Base-by-base conservation (phyloP, 306 rosid species). In the Gastrolobium villosum region DNA sequence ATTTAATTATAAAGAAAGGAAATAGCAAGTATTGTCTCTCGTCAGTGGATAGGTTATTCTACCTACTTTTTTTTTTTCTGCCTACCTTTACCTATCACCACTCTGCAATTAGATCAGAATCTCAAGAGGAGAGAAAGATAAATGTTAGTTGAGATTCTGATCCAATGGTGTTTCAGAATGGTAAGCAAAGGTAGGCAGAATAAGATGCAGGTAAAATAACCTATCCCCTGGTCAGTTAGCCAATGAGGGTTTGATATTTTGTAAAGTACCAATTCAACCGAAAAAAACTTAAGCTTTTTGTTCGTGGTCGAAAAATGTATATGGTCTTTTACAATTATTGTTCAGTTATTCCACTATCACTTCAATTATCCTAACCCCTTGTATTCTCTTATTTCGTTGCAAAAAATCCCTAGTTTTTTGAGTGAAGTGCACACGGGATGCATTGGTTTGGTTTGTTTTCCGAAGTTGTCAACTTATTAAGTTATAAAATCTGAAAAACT, bases 221-320 rank as follows among this genome's bases (percentile, higher is more conserved):
- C 26, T 20, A 20, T 20, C 26, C 26, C 69, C 48, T 14, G 37
- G 15, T 60, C 20, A 44, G 48, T 60, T 74, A 31, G 65, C 5
- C 77, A 54, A 10, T 26, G 64, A 68, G 32, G 31, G 13, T 49
- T 13, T 40, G 30, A 13, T 37, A 55, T 40, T 28, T 11, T 35
- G 34, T 44, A 41, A 41, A 56, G 78, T 43, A 74, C 30, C 46
- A 45, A 74, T 34, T 41, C 3, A 57, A 43, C 34, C 68, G 26
- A 20, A 36, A 45, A 74, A 44, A 15, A 49, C 48, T 34, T 69
- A 11, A 49, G 75, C n/a, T 32, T 32, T 49, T 20, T 6, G 48
- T n/a, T 63, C 48, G 31, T 37, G 46, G 30, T 34, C 44, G 4
- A 34, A 34, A 4, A 45, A 46, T 30, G 28, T 45, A 30, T 10